Percentiles rank a stretch among this genome's conserved stretches.
phyloP scores from a whole-genome alignment of 306 rosid genomes.

The Dryas octopetala region DNA sequence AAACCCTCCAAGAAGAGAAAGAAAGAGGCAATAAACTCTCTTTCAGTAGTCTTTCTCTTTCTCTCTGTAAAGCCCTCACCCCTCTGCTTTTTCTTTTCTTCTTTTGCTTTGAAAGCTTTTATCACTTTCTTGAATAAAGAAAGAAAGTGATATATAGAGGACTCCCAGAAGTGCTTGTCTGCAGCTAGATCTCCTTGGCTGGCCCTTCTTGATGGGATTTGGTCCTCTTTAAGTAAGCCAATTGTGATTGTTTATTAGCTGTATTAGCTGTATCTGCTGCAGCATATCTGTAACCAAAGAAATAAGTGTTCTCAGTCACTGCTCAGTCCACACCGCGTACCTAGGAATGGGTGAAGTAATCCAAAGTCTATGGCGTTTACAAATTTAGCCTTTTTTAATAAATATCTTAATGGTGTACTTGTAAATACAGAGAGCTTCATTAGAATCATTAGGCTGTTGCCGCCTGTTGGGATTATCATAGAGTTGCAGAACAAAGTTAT shows the following conservation, averaged over 20 bases:
- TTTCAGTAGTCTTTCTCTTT: neutral
- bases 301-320: slow-evolving; percentile 8
- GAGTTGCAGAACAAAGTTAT: neutral
- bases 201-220: slow-evolving; percentile 7
- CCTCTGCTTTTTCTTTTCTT: neutral
- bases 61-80: slow-evolving; percentile 2
- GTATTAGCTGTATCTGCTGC: slow-evolving; percentile 23
- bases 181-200: slow-evolving; percentile 11
- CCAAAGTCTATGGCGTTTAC: neutral
- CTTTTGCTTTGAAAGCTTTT: slow-evolving; percentile 23
- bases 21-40: neutral
- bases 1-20: slow-evolving; percentile 16
- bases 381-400: too few species aligned
- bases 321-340: neutral
- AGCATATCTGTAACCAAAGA: neutral
- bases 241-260: slow-evolving; percentile 42
- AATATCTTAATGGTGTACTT: too few species aligned
- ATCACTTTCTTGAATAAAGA: neutral
- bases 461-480: slow-evolving; percentile 2
- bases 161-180: slow-evolving; percentile 19
- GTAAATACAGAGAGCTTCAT: neutral
- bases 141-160: slow-evolving; percentile 2
- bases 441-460: neutral
- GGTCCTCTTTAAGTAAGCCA: neutral
- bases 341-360: neutral